Percentiles rank a stretch among this genome's conserved stretches.
Evolutionary conservation across 2,329 filamentous ascomycete genomes (phyloP).

Genomic region (Trichoderma oligosporum): DNA sequence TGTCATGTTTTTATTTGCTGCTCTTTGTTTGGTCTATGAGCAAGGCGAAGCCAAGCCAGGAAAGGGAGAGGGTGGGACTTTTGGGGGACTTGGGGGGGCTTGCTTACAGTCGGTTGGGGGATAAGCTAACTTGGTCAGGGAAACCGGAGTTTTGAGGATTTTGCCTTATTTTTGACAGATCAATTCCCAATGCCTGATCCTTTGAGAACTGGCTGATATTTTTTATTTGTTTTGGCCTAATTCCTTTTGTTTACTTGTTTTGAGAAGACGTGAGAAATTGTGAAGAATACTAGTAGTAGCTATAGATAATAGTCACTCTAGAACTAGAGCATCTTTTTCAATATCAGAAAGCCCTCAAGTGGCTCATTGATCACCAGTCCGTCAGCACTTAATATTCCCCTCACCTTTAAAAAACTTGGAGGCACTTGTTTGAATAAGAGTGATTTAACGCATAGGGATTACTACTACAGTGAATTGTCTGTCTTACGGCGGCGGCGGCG

Average conservation of each 20-base stretch:
- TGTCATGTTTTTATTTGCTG: conserved; percentile 15
- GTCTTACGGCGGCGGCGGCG: too few relatives aligned
- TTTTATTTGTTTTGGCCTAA: background rate
- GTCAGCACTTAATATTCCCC: background rate
- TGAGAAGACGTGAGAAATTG: background rate
- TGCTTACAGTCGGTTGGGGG: conserved; percentile 9
- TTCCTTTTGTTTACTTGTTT: background rate
- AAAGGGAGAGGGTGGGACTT: background rate
- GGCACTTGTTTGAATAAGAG: too few relatives aligned
- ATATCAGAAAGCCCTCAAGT: background rate
- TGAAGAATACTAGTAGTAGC: background rate
- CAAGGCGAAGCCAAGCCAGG: conserved; percentile 13
- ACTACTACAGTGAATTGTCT: too few relatives aligned
- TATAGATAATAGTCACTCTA: background rate
- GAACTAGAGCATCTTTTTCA: background rate
- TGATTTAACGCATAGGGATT: too few relatives aligned
- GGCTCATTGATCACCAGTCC: background rate
- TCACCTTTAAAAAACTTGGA: background rate
- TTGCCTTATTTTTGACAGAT: background rate
- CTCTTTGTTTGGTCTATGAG: conserved; percentile 2
- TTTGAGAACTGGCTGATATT: background rate
- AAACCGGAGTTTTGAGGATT: conserved; percentile 6
- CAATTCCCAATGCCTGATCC: background rate
- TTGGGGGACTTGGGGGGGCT: too few relatives aligned
- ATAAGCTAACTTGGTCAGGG: background rate